Percentiles rank a stretch among this genome's conserved stretches.
These are phyloP conservation scores for Kodamaea sagamina DNA, from an alignment of 805 yeast species.

Conservation along the genomic window DNA sequence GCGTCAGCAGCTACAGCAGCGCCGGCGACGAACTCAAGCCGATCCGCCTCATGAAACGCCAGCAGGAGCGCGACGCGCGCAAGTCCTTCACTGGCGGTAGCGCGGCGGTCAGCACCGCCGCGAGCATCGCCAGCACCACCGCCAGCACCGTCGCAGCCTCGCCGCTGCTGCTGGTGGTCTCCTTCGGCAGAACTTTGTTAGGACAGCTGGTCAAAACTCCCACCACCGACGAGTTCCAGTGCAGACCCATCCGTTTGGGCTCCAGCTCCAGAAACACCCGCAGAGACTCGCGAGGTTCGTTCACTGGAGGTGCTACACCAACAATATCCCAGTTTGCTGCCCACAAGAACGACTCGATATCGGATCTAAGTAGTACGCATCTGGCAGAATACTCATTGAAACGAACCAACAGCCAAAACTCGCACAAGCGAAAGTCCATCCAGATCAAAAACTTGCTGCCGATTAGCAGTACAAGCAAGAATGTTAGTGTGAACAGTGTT, in stretches of 20 bases:
- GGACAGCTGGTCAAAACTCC: conserved; percentile 12
- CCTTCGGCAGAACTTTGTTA: conserved; percentile 3
- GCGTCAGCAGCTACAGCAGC: conserved; percentile 4
- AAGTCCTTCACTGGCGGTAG: conserved; percentile 4
- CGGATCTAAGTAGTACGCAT: conserved; percentile 1
- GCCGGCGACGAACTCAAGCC: conserved; percentile 23
- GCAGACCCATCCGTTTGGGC: conserved; percentile 39
- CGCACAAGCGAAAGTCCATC: conserved; percentile 23
- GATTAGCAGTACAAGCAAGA: conserved; percentile 20
- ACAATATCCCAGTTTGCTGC: not conserved
- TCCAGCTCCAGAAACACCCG: conserved; percentile 7
- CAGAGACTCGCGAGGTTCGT: conserved; percentile 11
- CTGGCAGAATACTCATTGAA: not conserved
- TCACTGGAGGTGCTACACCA: conserved; percentile 1
- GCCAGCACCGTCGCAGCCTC: not conserved
- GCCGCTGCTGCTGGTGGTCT: conserved; percentile 4
- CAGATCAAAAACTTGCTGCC: conserved; percentile 38
- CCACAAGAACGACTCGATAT: conserved; percentile 1
- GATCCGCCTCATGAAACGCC: conserved; percentile 30
- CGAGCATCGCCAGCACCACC: conserved; percentile 7
- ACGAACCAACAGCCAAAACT: conserved; percentile 1
- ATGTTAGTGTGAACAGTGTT: not conserved
- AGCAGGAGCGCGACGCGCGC: conserved; percentile 14
- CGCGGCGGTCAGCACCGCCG: not conserved
- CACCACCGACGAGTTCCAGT: conserved; percentile 33